Percentiles rank a stretch among this genome's conserved stretches.
These are phyloP conservation scores for Thermothelomyces thermophilus DNA, from an alignment of 2,329 filamentous ascomycete species.

Conservation along the genomic window DNA sequence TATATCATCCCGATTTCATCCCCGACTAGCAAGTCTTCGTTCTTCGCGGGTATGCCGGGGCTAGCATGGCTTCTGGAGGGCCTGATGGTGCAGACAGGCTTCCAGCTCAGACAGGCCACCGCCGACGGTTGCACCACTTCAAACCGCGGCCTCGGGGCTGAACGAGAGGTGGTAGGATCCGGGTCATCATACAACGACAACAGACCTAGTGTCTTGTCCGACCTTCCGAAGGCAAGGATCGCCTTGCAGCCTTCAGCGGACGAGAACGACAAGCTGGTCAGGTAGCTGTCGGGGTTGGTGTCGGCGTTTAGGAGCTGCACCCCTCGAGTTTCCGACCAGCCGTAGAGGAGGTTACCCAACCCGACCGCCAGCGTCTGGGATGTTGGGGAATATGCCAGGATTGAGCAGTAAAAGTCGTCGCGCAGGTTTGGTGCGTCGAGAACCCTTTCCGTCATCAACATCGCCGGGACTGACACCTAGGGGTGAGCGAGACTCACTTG, in stretches of 20 bases:
- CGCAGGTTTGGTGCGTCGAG: slow-evolving; percentile 83
- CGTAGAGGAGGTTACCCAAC: slow-evolving; percentile 70
- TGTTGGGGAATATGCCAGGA: slow-evolving; percentile 75
- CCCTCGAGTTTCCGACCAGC: slow-evolving; percentile 75
- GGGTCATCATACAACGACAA: slow-evolving; percentile 63
- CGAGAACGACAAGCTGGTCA: slow-evolving; percentile 89
- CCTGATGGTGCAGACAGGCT: slow-evolving; percentile 52
- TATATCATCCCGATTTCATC: slow-evolving; percentile 78
- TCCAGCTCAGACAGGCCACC: slow-evolving; percentile 76
- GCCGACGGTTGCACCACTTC: slow-evolving; percentile 64
- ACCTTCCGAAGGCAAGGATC: slow-evolving; percentile 79
- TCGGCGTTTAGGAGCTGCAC: slow-evolving; percentile 50
- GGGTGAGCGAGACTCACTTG: slow-evolving; percentile 47
- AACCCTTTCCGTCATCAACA: slow-evolving; percentile 46
- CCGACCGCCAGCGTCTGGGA: slow-evolving; percentile 76
- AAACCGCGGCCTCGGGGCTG: slow-evolving; percentile 59
- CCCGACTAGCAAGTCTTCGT: slow-evolving; percentile 80
- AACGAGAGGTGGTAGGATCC: slow-evolving; percentile 8
- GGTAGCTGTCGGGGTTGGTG: slow-evolving; percentile 45
- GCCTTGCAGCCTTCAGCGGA: slow-evolving; percentile 66
- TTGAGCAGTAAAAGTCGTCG: slow-evolving; percentile 93
- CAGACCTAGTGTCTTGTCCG: slow-evolving; percentile 67
- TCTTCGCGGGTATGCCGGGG: slow-evolving; percentile 48
- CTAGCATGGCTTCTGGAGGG: slow-evolving; percentile 45
- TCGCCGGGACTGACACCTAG: neutral